Evolutionary conservation across 345 rosid species (phyloP).

Genomic region (Erucastrum elatum): DNA sequence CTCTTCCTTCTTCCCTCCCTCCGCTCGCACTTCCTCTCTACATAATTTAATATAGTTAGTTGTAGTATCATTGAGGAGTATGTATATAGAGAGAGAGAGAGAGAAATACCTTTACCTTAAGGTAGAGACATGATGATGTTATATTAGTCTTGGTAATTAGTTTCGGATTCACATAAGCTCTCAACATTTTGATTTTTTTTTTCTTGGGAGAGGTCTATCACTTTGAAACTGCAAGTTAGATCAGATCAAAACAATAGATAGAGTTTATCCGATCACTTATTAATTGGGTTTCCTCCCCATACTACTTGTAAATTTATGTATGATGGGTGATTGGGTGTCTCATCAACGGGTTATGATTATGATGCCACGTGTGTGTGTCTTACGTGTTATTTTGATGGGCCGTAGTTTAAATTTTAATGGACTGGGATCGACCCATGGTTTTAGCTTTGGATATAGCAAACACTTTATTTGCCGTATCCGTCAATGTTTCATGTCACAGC

Average conservation of each 20-base stretch:
- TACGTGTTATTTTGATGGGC: background rate
- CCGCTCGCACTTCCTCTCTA: slow-evolving; percentile 36
- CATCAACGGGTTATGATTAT: slow-evolving; percentile 4
- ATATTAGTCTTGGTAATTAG: slow-evolving; percentile 1
- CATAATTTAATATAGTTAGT: background rate
- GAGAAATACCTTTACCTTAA: slow-evolving; percentile 2
- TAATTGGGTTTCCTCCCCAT: background rate
- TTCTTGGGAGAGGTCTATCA: background rate
- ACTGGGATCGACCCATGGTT: background rate
- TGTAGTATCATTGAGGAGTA: background rate
- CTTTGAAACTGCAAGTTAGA: background rate
- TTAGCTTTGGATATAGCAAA: too few relatives aligned
- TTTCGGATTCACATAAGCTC: slow-evolving; percentile 10
- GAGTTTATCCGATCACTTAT: background rate
- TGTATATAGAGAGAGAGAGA: background rate
- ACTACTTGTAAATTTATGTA: background rate
- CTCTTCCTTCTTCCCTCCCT: slow-evolving; percentile 44
- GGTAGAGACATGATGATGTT: slow-evolving; percentile 20
- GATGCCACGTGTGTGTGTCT: slow-evolving; percentile 18
- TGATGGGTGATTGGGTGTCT: slow-evolving; percentile 5
- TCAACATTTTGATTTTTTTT: slow-evolving; percentile 19
- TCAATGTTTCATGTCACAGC: too few relatives aligned
- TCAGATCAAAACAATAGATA: background rate
- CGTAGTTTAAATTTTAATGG: background rate
- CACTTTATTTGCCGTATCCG: too few relatives aligned